Base-by-base conservation (phyloP, 805 yeast species). In the Candida qinlingensis region DNA sequence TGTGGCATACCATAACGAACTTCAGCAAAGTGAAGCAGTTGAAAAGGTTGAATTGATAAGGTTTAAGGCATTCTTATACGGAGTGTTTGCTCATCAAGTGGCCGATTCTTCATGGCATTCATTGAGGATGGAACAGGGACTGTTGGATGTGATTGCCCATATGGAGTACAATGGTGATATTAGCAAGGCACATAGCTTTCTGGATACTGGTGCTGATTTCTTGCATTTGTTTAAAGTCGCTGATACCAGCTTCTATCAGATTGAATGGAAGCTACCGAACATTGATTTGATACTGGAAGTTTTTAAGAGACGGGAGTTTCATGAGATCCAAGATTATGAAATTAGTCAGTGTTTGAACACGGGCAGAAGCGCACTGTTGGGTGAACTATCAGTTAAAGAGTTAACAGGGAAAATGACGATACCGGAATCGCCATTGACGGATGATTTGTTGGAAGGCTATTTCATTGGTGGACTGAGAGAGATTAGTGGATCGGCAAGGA, bases 71-170 rank as follows among this genome's bases (percentile, higher is more conserved):
- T 83, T 83, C 54, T 54, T 83, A 1, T 69, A 73, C 48, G 90
- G 89, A 0, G 61, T 81, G 0, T 71, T 80, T 48, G 66, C 80
- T 1, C 89, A 83, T 59, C 88, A 83, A 53, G 69, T 82, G 0
- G 71, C 82, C 4, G 89, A 84, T 54, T 74, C 80, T 0, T 70
- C 82, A 28, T 83, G 89, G 89, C 90, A 83, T 60, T 81, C 87
- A 0, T 60, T 81, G 6, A 68, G 77, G 3, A 61, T 79, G 33
- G 62, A 70, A 11, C 75, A 79, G 51, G 89, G 90, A 0, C 56
- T 84, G n/a, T 61, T 84, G 36, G 61, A 69, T 37, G 73, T 73
- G 55, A 54, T 83, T 49, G 68, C 81, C 0, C 68, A 67, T 27
- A 61, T 73, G 33, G 89, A 84, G 50, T 84, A 82, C 57, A 70